Evolutionary conservation across 805 yeast species (phyloP), one percentile per base, ranked within the genome.

Genomic region (Candida lessepsii): DNA sequence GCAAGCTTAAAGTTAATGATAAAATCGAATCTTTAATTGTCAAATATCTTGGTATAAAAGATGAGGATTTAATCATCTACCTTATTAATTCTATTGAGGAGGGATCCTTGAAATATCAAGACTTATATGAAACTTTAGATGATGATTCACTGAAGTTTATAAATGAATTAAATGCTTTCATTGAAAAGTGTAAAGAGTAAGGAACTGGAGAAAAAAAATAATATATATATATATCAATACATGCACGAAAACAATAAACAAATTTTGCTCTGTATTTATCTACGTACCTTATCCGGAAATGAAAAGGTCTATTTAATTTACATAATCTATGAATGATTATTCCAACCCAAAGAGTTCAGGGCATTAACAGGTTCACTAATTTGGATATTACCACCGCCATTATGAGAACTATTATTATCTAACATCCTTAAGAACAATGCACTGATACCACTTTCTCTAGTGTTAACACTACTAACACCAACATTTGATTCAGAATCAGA

Each of bases 341-440:
- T 47, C 90, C 90, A 83, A 24, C 90, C 90, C 44, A 83, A 65
- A 2, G 91, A 82, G 56, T 81, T 83, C 45, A 78, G 78, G 3
- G 83, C 73, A 41, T 82, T 80, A 26, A 82, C 82, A 9, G 91
- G 91, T 40, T 74, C 76, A 6, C 86, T 80, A 28, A 83, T 83
- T 29, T 58, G 62, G 9, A 47, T 41, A 10, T 61, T 60, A 35
- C 45, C 50, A 7, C 37, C 50, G 5, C 37, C 45, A 28, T 23
- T 39, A 25, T 14, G 17, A 6, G 41, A 29, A 24, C 34, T 27
- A 15, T 28, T 29, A 17, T 18, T 29, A 16, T 47, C 51, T 16
- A 47, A 32, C 16, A 47, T 49, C 50, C 67, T 51, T 29, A 56
- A 49, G 51, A 61, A 58, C 19, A 61, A 44, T 20, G 57, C 60